Conservation (phyloP, 2,329 filamentous ascomycete genomes). For the Neocucurbitaria cava region DNA sequence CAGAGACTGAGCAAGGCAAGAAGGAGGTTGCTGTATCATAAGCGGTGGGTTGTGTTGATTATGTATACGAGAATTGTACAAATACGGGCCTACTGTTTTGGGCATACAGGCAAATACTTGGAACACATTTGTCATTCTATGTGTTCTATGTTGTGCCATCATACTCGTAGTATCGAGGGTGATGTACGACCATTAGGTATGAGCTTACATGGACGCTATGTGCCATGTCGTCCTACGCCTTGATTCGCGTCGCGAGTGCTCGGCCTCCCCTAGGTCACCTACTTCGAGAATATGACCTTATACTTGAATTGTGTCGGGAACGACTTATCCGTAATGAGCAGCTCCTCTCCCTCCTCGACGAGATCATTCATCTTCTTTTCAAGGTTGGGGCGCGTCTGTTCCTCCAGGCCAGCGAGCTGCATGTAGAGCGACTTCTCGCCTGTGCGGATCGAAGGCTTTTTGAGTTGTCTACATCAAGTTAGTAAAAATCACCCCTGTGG, state of each 20-base stretch:
- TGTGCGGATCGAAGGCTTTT: conserved; percentile 85
- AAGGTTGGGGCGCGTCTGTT: conserved; percentile 84
- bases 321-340: conserved; percentile 91
- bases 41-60: background rate
- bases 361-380: conserved; percentile 78
- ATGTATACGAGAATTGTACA: conserved; percentile 15
- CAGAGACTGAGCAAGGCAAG: conserved; percentile 2
- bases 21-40: conserved; percentile 10
- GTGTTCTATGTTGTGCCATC: background rate
- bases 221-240: background rate
- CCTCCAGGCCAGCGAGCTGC: conserved; percentile 82
- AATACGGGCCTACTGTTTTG: background rate
- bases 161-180: background rate
- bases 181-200: background rate
- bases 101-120: background rate
- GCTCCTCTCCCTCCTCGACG: conserved; percentile 81
- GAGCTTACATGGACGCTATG: background rate
- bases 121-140: background rate
- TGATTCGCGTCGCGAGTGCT: background rate
- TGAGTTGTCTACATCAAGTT: conserved; percentile 69
- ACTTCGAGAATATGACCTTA: conserved; percentile 58
- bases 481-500: too few species aligned
- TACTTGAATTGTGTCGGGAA: conserved; percentile 76
- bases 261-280: background rate
- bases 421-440: conserved; percentile 90